Percentiles rank a stretch among this genome's conserved stretches.
Evolutionary conservation across 2,329 filamentous ascomycete species (phyloP).

Genomic region (Cladophialophora carrionii): DNA sequence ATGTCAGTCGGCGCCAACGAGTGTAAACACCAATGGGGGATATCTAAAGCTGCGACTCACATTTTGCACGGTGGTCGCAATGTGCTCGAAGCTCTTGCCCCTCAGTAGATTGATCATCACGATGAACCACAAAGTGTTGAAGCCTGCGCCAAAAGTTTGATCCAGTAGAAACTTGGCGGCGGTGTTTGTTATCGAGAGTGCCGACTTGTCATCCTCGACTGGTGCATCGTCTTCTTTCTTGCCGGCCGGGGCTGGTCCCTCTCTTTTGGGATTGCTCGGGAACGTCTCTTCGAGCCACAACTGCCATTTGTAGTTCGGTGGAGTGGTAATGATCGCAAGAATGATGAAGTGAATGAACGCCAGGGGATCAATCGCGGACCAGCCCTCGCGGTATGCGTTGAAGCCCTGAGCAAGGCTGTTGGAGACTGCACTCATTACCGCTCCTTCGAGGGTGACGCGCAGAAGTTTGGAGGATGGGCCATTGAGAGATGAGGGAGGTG

Average conservation of each 20-base stretch:
- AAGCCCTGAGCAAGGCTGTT: conserved; percentile 75
- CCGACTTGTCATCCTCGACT: conserved; percentile 23
- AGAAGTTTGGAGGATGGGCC: conserved; percentile 48
- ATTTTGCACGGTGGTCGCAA: conserved; percentile 42
- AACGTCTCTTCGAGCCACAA: conserved; percentile 73
- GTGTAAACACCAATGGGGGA: not conserved
- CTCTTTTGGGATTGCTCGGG: conserved; percentile 55
- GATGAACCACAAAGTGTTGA: conserved; percentile 62
- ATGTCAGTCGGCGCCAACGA: not conserved
- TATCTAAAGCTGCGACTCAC: conserved; percentile 37
- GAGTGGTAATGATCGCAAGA: conserved; percentile 72
- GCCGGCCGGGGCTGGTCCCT: conserved; percentile 51
- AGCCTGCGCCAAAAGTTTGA: conserved; percentile 59
- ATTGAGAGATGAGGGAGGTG: not conserved
- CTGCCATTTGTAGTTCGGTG: conserved; percentile 88
- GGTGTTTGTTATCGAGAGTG: conserved; percentile 36
- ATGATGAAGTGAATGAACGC: conserved; percentile 70
- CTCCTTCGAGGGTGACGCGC: conserved; percentile 66
- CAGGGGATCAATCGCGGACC: conserved; percentile 49
- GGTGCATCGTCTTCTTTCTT: conserved; percentile 52
- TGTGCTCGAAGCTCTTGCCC: conserved; percentile 42
- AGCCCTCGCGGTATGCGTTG: conserved; percentile 56
- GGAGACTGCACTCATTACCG: conserved; percentile 66
- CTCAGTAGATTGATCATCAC: conserved; percentile 59
- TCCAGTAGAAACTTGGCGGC: conserved; percentile 53